A percentile compares a stretch with the other conserved stretches of the same genome.
Conservation (phyloP, 768 basidiomycete genomes). For the Lyophyllum shimeji region DNA sequence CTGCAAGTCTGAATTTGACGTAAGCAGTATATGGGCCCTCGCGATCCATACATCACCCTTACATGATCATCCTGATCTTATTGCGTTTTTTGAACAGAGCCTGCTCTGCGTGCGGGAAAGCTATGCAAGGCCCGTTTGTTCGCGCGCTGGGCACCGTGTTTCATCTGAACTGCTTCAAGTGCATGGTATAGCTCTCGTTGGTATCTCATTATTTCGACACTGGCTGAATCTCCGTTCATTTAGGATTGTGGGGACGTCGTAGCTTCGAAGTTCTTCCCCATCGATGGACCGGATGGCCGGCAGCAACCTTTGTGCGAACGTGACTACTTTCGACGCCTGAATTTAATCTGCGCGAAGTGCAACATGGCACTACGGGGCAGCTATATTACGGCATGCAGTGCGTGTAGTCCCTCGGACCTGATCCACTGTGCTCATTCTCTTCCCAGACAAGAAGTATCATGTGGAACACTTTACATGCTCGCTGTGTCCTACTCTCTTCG, state of each 20-base stretch:
- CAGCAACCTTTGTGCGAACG: conserved; percentile 97
- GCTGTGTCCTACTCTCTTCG: conserved; percentile 92
- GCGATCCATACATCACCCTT: conserved; percentile 11
- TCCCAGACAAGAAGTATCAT: conserved; percentile 93
- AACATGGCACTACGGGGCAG: conserved; percentile 91
- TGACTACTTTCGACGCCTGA: conserved; percentile 95
- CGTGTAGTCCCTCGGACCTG: conserved; percentile 22
- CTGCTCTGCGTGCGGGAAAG: conserved; percentile 75
- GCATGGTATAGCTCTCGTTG: conserved; percentile 65
- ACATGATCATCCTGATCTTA: conserved; percentile 26
- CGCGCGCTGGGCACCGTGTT: conserved; percentile 91
- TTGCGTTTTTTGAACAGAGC: conserved; percentile 40
- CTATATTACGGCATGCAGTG: conserved; percentile 99
- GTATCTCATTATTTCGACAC: conserved; percentile 11
- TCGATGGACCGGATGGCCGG: conserved; percentile 86
- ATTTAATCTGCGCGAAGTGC: conserved; percentile 96
- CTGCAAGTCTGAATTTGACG: conserved; percentile 58
- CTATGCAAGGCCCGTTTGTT: conserved; percentile 95
- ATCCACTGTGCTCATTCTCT: conserved; percentile 14
- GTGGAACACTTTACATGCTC: conserved; percentile 99
- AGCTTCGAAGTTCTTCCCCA: conserved; percentile 98
- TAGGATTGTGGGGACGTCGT: conserved; percentile 97
- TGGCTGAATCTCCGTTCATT: neutral
- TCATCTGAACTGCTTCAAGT: conserved; percentile 98
- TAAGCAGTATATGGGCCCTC: conserved; percentile 34